Evolutionary conservation across 2,329 filamentous ascomycete species (phyloP).

Genomic region (Fonsecaea pedrosoi): DNA sequence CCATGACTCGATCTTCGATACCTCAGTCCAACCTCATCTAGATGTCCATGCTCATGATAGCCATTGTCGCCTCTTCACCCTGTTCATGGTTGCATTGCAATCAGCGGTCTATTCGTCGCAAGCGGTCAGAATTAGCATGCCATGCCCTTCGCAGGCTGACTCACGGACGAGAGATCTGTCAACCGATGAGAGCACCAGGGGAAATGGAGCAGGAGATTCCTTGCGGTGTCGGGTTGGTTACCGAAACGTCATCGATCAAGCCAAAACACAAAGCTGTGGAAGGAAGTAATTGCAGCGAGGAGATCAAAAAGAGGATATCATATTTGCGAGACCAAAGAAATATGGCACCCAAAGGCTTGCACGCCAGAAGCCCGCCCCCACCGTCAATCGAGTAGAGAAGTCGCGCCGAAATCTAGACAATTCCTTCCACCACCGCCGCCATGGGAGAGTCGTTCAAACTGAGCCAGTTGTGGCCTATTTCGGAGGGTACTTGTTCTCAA

Average conservation of each 20-base stretch:
- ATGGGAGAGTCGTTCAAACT: constrained; percentile 8
- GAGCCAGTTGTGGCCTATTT: constrained; percentile 45
- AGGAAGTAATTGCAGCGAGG: constrained; percentile 4
- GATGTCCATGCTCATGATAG: constrained; percentile 48
- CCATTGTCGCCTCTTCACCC: constrained; percentile 50
- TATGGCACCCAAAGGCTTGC: constrained; percentile 27
- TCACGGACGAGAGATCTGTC: background rate
- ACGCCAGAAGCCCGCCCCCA: constrained; percentile 30
- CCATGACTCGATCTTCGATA: constrained; percentile 41
- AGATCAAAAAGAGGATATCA: constrained; percentile 34
- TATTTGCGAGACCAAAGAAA: constrained; percentile 31
- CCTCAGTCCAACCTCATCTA: constrained; percentile 43
- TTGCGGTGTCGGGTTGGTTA: background rate
- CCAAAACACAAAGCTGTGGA: background rate
- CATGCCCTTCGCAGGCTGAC: background rate
- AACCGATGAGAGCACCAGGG: background rate
- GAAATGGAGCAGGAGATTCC: background rate
- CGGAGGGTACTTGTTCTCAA: constrained; percentile 59
- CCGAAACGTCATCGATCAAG: background rate
- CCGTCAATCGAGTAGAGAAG: constrained; percentile 35
- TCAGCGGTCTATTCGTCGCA: constrained; percentile 37
- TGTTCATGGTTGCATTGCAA: constrained; percentile 49
- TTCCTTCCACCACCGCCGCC: constrained; percentile 6
- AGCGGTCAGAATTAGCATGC: background rate
- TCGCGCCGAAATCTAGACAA: constrained; percentile 26